These are phyloP conservation scores for Puccinia polysora DNA, from an alignment of 1,284 basidiomycete genomes.

Conservation along the genomic window DNA sequence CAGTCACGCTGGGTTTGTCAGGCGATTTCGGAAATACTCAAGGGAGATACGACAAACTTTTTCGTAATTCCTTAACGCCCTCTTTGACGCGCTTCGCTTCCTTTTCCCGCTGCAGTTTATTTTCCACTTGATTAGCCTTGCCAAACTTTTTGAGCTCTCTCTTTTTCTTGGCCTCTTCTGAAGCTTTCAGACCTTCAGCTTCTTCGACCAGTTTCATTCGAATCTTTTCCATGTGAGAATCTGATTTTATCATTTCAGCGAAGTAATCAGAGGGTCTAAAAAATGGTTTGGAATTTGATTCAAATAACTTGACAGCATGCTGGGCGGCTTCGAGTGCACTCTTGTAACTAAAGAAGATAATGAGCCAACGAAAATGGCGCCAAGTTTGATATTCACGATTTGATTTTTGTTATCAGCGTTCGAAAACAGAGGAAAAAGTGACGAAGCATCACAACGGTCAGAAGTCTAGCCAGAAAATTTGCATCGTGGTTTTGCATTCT, in stretches of 20 bases:
- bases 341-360: slow-evolving; percentile 68
- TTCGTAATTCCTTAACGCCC: slow-evolving; percentile 39
- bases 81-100: slow-evolving; percentile 41
- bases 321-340: slow-evolving; percentile 81
- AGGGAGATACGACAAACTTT: slow-evolving; percentile 23
- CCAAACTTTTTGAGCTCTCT: slow-evolving; percentile 43
- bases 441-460: no score
- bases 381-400: not conserved
- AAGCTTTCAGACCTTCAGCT: slow-evolving; percentile 44
- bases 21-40: not conserved
- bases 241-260: slow-evolving; percentile 98
- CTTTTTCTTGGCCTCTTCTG: slow-evolving; percentile 39
- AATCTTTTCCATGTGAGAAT: slow-evolving; percentile 96
- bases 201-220: slow-evolving; percentile 87
- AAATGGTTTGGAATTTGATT: slow-evolving; percentile 66
- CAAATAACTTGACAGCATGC: slow-evolving; percentile 67
- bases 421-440: not conserved
- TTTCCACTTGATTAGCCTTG: slow-evolving; percentile 42
- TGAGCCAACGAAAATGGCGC: not conserved
- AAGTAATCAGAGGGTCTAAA: slow-evolving; percentile 93
- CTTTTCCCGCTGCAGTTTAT: slow-evolving; percentile 31
- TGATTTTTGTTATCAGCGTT: not conserved
- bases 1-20: not conserved
- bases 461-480: no score
- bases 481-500: not conserved